phyloP scores from a whole-genome alignment of 345 rosid genomes.

The Diplotaxis tenuifolia region DNA sequence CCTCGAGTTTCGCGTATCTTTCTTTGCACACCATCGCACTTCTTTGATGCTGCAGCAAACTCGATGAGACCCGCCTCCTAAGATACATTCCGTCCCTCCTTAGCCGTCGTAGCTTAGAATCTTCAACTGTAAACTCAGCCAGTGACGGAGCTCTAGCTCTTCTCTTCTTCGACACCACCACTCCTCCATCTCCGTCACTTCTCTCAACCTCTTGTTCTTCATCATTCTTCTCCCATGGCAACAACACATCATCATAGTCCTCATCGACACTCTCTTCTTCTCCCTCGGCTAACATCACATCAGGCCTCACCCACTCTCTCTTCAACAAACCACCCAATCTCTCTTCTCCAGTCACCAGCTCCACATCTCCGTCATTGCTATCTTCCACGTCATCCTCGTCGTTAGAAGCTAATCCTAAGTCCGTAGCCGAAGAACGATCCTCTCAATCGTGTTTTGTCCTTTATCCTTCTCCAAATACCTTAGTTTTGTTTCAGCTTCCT shows the following conservation, averaged over 20 bases:
- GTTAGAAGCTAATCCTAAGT: constrained; percentile 69
- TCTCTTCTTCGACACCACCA: constrained; percentile 47
- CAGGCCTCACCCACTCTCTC: constrained; percentile 91
- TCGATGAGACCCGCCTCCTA: no score
- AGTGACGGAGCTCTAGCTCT: constrained; percentile 65
- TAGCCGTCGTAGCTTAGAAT: constrained; percentile 75
- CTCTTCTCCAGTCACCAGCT: constrained; percentile 72
- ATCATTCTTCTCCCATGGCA: constrained; percentile 66
- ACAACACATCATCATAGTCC: constrained; percentile 42
- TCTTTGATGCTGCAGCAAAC: no score
- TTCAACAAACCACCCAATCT: constrained; percentile 69
- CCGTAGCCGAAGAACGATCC: constrained; percentile 81
- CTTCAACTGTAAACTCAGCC: constrained; percentile 91
- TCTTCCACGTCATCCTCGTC: constrained; percentile 52
- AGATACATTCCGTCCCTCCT: constrained; percentile 72
- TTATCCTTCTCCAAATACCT: constrained; percentile 40
- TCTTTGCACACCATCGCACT: no score
- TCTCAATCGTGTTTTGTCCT: constrained; percentile 70
- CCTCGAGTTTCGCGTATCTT: no score
- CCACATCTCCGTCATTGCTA: constrained; percentile 26
- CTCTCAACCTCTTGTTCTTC: constrained; percentile 39
- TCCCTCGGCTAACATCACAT: constrained; percentile 50
- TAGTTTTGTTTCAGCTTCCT: constrained; percentile 23
- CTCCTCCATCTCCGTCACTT: constrained; percentile 26
- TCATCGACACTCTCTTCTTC: constrained; percentile 42